Evolutionary conservation across 257 asterid genomes (phyloP).

Genomic region (Mitragyna speciosa): DNA sequence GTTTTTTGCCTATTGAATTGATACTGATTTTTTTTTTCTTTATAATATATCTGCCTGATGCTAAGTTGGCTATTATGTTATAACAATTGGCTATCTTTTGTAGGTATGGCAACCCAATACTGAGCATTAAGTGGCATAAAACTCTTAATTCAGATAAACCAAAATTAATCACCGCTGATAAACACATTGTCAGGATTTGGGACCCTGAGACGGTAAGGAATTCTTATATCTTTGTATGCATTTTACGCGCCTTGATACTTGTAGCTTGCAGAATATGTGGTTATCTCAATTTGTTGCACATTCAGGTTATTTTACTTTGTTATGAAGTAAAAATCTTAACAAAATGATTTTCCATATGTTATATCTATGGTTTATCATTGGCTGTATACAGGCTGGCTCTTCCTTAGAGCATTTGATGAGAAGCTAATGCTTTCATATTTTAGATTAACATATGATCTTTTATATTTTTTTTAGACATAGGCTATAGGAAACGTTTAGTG

Average conservation of each 20-base stretch:
- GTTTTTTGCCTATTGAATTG: not conserved
- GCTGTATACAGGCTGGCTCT: not conserved
- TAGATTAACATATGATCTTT: not conserved
- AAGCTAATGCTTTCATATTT: not conserved
- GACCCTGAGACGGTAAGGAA: slow-evolving; percentile 77
- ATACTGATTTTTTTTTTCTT: not conserved
- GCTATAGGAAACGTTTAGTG: not conserved
- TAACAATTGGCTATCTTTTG: slow-evolving; percentile 14
- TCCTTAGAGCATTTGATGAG: not conserved
- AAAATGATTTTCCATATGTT: not conserved
- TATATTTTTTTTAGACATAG: not conserved
- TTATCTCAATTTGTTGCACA: not conserved
- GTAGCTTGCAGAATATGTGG: not conserved
- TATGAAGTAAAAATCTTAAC: not conserved
- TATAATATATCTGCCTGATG: slow-evolving; percentile 17
- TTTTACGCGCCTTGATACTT: not conserved
- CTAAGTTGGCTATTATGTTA: not conserved
- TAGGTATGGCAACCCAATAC: slow-evolving; percentile 93
- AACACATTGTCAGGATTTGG: slow-evolving; percentile 90
- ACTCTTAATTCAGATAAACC: slow-evolving; percentile 65
- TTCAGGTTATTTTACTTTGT: not conserved
- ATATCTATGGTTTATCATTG: not conserved
- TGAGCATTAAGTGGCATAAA: slow-evolving; percentile 88
- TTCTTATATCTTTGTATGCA: slow-evolving; percentile 11
- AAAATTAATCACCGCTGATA: slow-evolving; percentile 75